These are phyloP conservation scores for Hypholoma sublateritium DNA, from an alignment of 768 basidiomycete genomes.

Conservation along the genomic window DNA sequence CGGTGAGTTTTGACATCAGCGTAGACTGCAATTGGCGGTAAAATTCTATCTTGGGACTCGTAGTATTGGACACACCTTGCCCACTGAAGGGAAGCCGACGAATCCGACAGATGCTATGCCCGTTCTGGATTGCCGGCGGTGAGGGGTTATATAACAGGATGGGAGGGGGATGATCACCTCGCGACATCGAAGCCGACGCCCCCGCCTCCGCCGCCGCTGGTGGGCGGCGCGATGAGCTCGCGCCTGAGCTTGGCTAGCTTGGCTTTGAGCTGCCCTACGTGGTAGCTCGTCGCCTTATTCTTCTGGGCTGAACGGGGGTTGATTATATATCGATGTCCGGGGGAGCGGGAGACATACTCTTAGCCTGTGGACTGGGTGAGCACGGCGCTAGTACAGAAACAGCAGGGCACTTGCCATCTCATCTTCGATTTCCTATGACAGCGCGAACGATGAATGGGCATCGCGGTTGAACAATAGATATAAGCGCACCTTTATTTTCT, in stretches of 20 bases:
- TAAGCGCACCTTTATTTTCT: conserved; percentile 76
- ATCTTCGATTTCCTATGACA: conserved; percentile 85
- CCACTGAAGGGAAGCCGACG: conserved; percentile 90
- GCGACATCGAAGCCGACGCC: conserved; percentile 98
- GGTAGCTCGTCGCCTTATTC: conserved; percentile 95
- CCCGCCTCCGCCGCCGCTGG: conserved; percentile 81
- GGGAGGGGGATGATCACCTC: conserved; percentile 30
- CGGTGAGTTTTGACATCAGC: conserved; percentile 93
- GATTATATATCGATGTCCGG: conserved; percentile 4
- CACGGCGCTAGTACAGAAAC: conserved; percentile 10
- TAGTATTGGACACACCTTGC: conserved; percentile 58
- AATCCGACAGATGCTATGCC: conserved; percentile 98
- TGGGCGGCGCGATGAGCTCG: conserved; percentile 81
- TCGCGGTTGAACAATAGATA: conserved; percentile 16
- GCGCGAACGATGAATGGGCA: conserved; percentile 21
- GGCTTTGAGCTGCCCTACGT: conserved; percentile 95
- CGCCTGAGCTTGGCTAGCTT: conserved; percentile 96
- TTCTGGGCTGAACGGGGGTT: conserved; percentile 67
- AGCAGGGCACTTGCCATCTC: conserved; percentile 72
- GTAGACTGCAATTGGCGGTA: conserved; percentile 60
- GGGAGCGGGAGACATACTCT: conserved; percentile 53
- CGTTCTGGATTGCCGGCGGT: conserved; percentile 47
- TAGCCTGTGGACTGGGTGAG: conserved; percentile 51
- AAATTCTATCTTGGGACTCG: conserved; percentile 4
- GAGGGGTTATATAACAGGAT: neutral